A percentile compares a stretch with the other conserved stretches of the same genome.
Evolutionary conservation across 768 basidiomycete species (phyloP).

Genomic region (Nidularia sp.): DNA sequence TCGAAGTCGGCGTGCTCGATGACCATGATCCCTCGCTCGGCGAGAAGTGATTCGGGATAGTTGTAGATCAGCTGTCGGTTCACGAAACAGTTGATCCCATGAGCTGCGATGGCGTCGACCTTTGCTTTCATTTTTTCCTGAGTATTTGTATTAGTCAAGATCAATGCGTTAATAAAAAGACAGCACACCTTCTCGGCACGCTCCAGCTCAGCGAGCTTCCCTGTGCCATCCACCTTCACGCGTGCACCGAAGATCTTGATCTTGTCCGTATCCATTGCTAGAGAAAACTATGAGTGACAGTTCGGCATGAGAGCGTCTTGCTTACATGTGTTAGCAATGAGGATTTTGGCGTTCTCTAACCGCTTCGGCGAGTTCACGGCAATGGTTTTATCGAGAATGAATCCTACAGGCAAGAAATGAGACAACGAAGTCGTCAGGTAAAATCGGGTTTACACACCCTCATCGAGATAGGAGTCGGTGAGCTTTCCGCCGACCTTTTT

Average conservation of each 20-base stretch:
- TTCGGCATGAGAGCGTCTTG: slow-evolving; percentile 4
- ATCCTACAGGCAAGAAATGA: slow-evolving; percentile 46
- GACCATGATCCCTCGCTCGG: slow-evolving; percentile 91
- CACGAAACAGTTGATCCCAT: slow-evolving; percentile 96
- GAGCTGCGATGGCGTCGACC: slow-evolving; percentile 89
- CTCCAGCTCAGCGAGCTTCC: slow-evolving; percentile 97
- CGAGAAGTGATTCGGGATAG: slow-evolving; percentile 94
- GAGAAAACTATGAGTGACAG: background rate
- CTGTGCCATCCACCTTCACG: slow-evolving; percentile 92
- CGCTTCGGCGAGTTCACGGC: slow-evolving; percentile 93
- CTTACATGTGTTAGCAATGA: slow-evolving; percentile 98
- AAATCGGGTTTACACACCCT: slow-evolving; percentile 48
- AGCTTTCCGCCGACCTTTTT: slow-evolving; percentile 99
- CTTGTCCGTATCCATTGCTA: slow-evolving; percentile 99
- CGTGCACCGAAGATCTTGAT: slow-evolving; percentile 99
- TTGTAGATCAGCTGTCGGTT: slow-evolving; percentile 99
- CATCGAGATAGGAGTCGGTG: slow-evolving; percentile 96
- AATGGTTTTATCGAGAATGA: slow-evolving; percentile 96
- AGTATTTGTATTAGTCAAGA: background rate
- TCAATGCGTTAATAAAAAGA: background rate
- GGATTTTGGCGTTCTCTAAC: slow-evolving; percentile 90
- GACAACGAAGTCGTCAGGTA: background rate
- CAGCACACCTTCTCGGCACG: slow-evolving; percentile 79
- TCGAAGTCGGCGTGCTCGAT: slow-evolving; percentile 99
- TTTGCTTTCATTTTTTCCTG: slow-evolving; percentile 99